Conservation (phyloP, 2,329 filamentous ascomycete species). For the Aspergillus alliaceus region DNA sequence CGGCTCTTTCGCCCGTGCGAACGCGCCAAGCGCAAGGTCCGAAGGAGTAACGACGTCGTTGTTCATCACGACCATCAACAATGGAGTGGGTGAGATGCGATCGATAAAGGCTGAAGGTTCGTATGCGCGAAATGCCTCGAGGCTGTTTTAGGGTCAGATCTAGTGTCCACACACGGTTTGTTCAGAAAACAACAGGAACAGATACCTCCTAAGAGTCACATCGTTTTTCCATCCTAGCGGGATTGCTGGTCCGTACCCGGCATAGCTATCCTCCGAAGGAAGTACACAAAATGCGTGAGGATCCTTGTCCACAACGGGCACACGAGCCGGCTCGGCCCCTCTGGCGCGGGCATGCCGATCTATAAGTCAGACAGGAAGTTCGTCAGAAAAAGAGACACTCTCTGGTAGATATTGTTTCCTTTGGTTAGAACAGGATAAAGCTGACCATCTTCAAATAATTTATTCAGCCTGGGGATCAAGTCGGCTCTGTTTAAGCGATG, state of each 20-base stretch:
- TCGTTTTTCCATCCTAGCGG: neutral
- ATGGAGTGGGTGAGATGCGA: neutral
- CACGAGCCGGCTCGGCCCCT: neutral
- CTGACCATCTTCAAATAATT: neutral
- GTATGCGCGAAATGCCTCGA: neutral
- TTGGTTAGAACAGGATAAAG: no score
- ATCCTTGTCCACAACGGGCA: neutral
- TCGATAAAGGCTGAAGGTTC: neutral
- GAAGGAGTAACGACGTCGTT: neutral
- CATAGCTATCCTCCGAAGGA: neutral
- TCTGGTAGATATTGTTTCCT: no score
- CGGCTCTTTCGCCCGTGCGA: neutral
- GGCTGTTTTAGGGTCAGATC: no score
- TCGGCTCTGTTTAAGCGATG: no score
- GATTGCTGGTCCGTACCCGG: neutral
- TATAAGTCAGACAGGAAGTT: no score
- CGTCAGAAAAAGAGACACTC: no score
- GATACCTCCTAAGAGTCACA: neutral
- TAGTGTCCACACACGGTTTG: no score
- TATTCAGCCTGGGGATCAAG: no score
- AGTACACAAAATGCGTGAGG: neutral
- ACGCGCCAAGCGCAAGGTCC: neutral
- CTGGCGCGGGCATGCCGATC: neutral
- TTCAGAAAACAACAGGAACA: no score
- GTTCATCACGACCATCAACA: neutral